phyloP scores from a whole-genome alignment of 2,329 filamentous ascomycete genomes.

The Setomelanomma holmii region DNA sequence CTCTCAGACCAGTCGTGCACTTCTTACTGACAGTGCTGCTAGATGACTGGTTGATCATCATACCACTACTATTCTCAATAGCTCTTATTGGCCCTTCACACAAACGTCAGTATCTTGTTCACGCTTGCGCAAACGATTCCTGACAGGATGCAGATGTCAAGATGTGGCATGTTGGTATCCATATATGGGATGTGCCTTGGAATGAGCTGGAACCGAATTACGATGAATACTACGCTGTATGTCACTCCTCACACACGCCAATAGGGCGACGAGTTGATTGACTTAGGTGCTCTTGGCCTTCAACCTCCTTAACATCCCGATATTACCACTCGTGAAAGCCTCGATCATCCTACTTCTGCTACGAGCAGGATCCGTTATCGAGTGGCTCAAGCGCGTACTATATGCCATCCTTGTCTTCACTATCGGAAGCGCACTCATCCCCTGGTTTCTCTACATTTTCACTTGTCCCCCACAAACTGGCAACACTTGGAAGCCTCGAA shows the following conservation, averaged over 20 bases:
- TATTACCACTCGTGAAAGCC: conserved; percentile 51
- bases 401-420: conserved; percentile 49
- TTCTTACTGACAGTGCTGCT: conserved; percentile 21
- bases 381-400: conserved; percentile 46
- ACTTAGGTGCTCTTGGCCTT: conserved; percentile 44
- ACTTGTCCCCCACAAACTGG: conserved; percentile 49
- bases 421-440: conserved; percentile 43
- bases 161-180: conserved; percentile 48
- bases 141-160: conserved; percentile 37
- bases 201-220: conserved; percentile 46
- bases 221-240: conserved; percentile 45
- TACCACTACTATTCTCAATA: conserved; percentile 45
- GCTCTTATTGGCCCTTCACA: conserved; percentile 47
- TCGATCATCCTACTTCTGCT: conserved; percentile 51
- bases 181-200: conserved; percentile 46
- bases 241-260: not conserved
- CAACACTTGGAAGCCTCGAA: conserved; percentile 48
- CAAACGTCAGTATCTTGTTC: conserved; percentile 33
- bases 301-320: conserved; percentile 50
- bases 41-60: conserved; percentile 51
- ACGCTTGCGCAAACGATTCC: not conserved
- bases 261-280: not conserved
- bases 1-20: conserved; percentile 4
- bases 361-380: conserved; percentile 48
- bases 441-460: conserved; percentile 50